A percentile compares a stretch with the other conserved stretches of the same genome.
Evolutionary conservation across 768 basidiomycete genomes (phyloP).

Genomic region (Pleurotus salmoneostramineus): DNA sequence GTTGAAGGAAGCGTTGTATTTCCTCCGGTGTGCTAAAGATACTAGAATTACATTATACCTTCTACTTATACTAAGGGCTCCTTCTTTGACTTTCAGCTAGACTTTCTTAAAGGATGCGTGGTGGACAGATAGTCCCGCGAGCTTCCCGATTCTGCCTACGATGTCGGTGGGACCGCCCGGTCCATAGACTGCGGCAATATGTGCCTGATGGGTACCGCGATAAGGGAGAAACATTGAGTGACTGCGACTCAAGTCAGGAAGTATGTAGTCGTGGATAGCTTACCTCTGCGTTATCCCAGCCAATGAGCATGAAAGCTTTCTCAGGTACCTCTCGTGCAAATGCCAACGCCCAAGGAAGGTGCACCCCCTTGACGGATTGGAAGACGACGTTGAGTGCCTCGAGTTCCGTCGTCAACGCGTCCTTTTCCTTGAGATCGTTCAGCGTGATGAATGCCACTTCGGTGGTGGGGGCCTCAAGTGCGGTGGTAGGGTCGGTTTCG

Average conservation of each 20-base stretch:
- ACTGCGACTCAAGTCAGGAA: too few species aligned
- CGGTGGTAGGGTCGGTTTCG: neutral
- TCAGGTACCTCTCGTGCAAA: constrained; percentile 4
- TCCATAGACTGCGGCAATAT: neutral
- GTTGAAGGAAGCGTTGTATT: too few species aligned
- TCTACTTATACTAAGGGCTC: too few species aligned
- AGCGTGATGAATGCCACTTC: constrained; percentile 15
- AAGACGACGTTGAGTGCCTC: neutral
- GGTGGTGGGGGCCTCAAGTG: constrained; percentile 11
- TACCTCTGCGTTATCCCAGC: constrained; percentile 12
- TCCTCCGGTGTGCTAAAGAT: too few species aligned
- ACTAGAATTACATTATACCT: too few species aligned
- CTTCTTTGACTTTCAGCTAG: neutral
- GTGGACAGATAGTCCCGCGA: neutral
- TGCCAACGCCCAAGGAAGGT: constrained; percentile 8
- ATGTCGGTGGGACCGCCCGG: neutral
- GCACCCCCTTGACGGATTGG: neutral
- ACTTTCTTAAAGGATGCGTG: neutral
- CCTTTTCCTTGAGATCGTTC: constrained; percentile 1
- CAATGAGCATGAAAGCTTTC: neutral
- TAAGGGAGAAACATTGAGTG: too few species aligned
- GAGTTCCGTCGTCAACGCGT: neutral
- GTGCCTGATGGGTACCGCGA: neutral
- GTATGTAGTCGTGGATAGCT: neutral
- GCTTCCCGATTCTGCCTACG: neutral